phyloP scores from a whole-genome alignment of 345 rosid species.

The Stellera chamaejasme region DNA sequence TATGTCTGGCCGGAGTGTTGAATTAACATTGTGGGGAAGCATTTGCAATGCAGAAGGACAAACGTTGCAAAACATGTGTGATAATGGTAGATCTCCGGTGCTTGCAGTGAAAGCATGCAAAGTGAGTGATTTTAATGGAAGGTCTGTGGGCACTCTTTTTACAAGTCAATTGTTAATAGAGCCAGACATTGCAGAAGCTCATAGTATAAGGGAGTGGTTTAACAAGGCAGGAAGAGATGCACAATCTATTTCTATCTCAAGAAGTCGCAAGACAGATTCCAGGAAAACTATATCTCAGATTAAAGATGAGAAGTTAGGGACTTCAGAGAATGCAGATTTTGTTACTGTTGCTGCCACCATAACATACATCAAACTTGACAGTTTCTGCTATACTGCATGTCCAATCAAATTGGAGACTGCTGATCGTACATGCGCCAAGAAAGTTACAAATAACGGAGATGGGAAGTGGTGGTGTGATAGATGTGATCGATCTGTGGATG shows the following conservation, averaged over 20 bases:
- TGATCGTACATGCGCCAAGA: conserved; percentile 77
- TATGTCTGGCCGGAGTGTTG: conserved; percentile 76
- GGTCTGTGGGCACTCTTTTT: conserved; percentile 67
- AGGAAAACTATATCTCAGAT: conserved; percentile 70
- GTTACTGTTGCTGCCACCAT: conserved; percentile 59
- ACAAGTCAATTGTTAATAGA: conserved; percentile 65
- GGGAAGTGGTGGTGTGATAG: conserved; percentile 89
- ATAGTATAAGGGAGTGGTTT: conserved; percentile 62
- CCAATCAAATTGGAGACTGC: conserved; percentile 51
- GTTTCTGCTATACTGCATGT: conserved; percentile 92
- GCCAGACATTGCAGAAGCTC: conserved; percentile 72
- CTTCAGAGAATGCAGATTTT: conserved; percentile 95
- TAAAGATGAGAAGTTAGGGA: conserved; percentile 88
- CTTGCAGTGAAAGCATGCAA: conserved; percentile 73
- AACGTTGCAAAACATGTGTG: conserved; percentile 58
- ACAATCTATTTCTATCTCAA: conserved; percentile 57
- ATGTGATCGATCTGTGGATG: conserved; percentile 63
- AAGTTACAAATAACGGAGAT: conserved; percentile 86
- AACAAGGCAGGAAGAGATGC: conserved; percentile 56
- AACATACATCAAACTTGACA: conserved; percentile 58
- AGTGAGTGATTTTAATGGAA: conserved; percentile 79
- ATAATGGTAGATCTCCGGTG: conserved; percentile 68
- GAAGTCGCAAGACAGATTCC: conserved; percentile 40
- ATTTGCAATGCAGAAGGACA: conserved; percentile 75
- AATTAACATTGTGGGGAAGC: conserved; percentile 85